Conservation (phyloP, 2,329 filamentous ascomycete species). For the Phyllosticta citriasiana region DNA sequence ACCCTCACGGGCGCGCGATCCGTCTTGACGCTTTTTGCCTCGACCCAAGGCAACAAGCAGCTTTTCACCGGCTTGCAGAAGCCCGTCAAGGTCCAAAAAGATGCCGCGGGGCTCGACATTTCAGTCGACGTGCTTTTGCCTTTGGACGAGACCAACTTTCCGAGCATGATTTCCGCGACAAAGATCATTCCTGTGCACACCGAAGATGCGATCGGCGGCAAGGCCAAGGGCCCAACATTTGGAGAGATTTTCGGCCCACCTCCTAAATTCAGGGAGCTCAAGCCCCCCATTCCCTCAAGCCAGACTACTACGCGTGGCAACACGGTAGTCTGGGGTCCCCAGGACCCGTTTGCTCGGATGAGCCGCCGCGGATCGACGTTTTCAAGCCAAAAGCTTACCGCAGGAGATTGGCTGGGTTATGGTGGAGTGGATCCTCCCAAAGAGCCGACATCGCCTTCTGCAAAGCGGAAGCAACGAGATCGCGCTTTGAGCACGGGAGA, state of each 20-base stretch:
- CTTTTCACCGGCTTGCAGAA: constrained; percentile 78
- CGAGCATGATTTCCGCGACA: constrained; percentile 62
- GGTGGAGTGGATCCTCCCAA: constrained; percentile 33
- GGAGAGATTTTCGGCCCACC: constrained; percentile 66
- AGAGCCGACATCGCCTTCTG: constrained; percentile 47
- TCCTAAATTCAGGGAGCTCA: constrained; percentile 52
- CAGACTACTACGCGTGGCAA: constrained; percentile 51
- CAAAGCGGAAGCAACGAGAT: constrained; percentile 59
- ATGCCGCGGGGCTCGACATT: constrained; percentile 27
- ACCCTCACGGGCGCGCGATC: constrained; percentile 36
- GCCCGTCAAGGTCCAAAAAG: constrained; percentile 28
- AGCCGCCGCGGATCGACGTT: constrained; percentile 44
- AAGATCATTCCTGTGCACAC: constrained; percentile 49
- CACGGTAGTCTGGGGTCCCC: constrained; percentile 39
- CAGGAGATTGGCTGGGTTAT: constrained; percentile 57
- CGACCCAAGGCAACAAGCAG: constrained; percentile 53
- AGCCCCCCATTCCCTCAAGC: constrained; percentile 63
- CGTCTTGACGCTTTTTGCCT: constrained; percentile 68
- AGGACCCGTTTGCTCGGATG: constrained; percentile 43
- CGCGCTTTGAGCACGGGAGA: constrained; percentile 58
- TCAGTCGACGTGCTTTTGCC: constrained; percentile 36
- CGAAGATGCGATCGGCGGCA: constrained; percentile 34
- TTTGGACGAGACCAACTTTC: constrained; percentile 57
- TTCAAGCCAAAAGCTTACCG: constrained; percentile 54
- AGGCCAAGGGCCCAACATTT: constrained; percentile 51